Evolutionary conservation across 73 alveolate genomes (phyloP), one percentile per base, ranked within the genome.

Genomic region (Paramecium octaurelia): DNA sequence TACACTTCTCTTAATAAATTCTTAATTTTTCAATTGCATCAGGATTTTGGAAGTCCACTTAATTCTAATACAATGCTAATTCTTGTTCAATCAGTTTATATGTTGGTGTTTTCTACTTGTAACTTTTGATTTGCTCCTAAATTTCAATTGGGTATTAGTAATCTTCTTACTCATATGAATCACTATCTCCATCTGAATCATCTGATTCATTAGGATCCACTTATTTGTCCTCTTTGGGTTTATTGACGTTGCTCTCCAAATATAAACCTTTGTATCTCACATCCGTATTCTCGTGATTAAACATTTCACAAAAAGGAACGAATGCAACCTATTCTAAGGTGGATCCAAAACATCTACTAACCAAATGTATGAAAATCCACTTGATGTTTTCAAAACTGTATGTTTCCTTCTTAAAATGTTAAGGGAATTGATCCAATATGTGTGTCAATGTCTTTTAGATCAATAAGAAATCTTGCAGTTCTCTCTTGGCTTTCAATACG

Each of bases 231-330:
- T 21, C 76, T 24, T 80, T 20, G 3, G 58, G 58, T 24, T 80
- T 80, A 24, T 44, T n/a, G 3, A 24, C 8, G 16, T 80, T 80
- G 23, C 8, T 42, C 14, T 42, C 76, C 11, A 31, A 14, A 80
- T 80, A 80, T 11, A 40, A 23, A 11, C 91, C 91, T 46, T 14
- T 46, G 31, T 80, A 80, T 80, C 76, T 40, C 0, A 80, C 91
- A 89, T 89, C 75, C 5, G 94, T 89, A 50, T 89, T 89, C 76
- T 89, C 94, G 31, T 89, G 94, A 71, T 89, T 89, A 59, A 89
- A 70, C 90, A 89, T 70, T 18, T 89, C 94, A 23, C 86, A 77
- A 42, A 89, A 70, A 8, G 94, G 94, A 10, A 89, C 94, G 58
- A 89, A 70, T 46, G 92, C 70, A 68, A 89, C 88, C 20, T 89